Base-by-base conservation (phyloP, 495 filamentous ascomycete genomes). In the Daldinia childiae region DNA sequence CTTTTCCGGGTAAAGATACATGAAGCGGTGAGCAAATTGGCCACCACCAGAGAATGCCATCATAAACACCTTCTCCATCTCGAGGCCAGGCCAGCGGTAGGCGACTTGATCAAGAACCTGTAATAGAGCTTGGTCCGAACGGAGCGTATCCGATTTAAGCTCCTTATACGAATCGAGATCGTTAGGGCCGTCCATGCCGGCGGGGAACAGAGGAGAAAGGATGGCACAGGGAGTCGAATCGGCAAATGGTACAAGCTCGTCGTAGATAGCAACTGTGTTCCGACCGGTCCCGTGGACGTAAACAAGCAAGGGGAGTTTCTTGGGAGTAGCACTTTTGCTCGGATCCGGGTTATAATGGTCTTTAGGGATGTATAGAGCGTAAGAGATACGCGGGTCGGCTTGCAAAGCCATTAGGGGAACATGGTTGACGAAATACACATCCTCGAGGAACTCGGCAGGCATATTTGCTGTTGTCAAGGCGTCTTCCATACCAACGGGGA, bases 401-500 rank as follows among this genome's bases (percentile, higher is more conserved):
- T 66, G 55, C 7, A 67, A n/a, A 15, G 66, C 58, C 62, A 69
- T 73, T 3, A 70, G 51, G n/a, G 73, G 73, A 2, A 69, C 50
- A 29, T 62, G 63, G n/a, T 54, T 52, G 36, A 73, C 58, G 51
- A 75, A 68, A 34, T 66, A 64, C 17, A 69, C 58, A n/a, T 60
- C 45, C 48, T 69, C 58, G 17, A 73, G 62, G 62, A 66, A 64
- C 36, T 67, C 7, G 1, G 36, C 45, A 5, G 73, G 69, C 4
- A 73, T 45, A 30, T 67, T 58, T 12, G 71, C 74, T 29, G 74
- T 75, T 43, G 65, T 76, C 21, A 83, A 78, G 66, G 78, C 80
- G 19, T 78, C 81, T 12, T 85, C 84, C 74, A 83, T 76, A 54
- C 71, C 87, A 48, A 82, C 81, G 27, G 80, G 79, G 51, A 73